Evolutionary conservation across 169 alveolate genomes (phyloP).

Genomic region (Eimeria necatrix): DNA sequence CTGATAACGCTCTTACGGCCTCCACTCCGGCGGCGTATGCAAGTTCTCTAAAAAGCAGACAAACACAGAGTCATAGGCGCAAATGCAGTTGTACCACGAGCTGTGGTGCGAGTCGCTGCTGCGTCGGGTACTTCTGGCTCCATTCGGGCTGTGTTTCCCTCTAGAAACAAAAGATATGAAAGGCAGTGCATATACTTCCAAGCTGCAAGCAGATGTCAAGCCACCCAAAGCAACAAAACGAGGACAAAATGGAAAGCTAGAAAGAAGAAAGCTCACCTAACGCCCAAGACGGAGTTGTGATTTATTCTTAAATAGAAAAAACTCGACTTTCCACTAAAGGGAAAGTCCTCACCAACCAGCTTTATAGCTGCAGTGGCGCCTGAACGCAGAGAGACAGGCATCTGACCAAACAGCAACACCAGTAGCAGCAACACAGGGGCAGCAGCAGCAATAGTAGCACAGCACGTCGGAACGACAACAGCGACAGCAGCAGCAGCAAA

Average conservation of each 20-base stretch:
- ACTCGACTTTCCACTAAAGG: conserved; percentile 72
- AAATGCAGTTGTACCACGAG: neutral
- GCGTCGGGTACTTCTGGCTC: conserved; percentile 23
- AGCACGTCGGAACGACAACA: too few relatives aligned
- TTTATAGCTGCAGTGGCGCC: conserved; percentile 86
- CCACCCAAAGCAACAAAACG: neutral
- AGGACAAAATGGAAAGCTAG: neutral
- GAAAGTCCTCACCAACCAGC: conserved; percentile 84
- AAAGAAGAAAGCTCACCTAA: conserved; percentile 71
- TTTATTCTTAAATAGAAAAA: conserved; percentile 81
- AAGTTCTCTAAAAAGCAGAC: conserved; percentile 18
- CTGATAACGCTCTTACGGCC: conserved; percentile 41
- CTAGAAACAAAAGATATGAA: neutral
- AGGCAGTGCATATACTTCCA: too few relatives aligned
- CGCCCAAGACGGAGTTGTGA: conserved; percentile 86
- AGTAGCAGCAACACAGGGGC: too few relatives aligned
- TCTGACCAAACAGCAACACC: neutral
- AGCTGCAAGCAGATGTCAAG: neutral
- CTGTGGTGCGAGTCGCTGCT: conserved; percentile 34
- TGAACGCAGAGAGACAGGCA: neutral
- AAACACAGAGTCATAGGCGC: neutral
- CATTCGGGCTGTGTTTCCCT: neutral
- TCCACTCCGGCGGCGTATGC: conserved; percentile 53
- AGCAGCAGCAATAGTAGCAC: too few relatives aligned
- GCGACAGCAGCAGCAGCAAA: too few relatives aligned